Base-by-base conservation (phyloP, 2,329 filamentous ascomycete species). In the Simplicillium sp. region DNA sequence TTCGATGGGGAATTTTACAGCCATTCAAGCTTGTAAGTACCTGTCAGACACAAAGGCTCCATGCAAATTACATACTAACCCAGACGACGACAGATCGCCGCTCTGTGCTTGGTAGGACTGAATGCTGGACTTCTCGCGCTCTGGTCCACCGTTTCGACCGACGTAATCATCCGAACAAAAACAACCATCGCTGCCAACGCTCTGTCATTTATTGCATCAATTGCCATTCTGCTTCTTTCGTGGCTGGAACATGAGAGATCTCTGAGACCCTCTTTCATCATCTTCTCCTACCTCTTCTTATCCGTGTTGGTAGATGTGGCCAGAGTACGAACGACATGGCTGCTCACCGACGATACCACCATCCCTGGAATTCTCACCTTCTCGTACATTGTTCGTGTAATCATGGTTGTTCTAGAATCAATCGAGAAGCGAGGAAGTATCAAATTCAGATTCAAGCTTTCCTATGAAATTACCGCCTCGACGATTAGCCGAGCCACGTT, bases 401-500 rank as follows among this genome's bases (percentile, higher is more conserved):
- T 68, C 18, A 50, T 73, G 0, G 51, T 70, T 1, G 42, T 68
- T 12, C 54, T 70, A 1, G 72, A 74, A 48, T 57, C 64, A 3
- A 48, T 55, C 7, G 61, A 67, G 18, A 75, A 75, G 49, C 51
- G 60, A 35, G 47, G 49, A 2, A 55, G 69, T 8, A 54, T 76
- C 64, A 40, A 52, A 57, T 4, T 51, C 12, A 33, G 12, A 33
- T 15, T 13, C 31, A 15, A 56, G 9, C 60, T 59, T 37, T 64
- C 70, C 2, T 62, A 61, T 0, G 73, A 77, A 47, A 61, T 62
- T 2, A 71, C 64, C 4, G 66, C 62, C 36, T 65, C 71, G 3
- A 56, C 72, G n/a, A 68, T 68, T 46, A 73, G 60, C 44, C 58
- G 61, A 34, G 56, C 54, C 1, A 54, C 73, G 11, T 77, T 77